Percentiles rank a stretch among this genome's conserved stretches.
phyloP scores from a whole-genome alignment of 2,329 filamentous ascomycete species.

The Penicillium corylophilum region DNA sequence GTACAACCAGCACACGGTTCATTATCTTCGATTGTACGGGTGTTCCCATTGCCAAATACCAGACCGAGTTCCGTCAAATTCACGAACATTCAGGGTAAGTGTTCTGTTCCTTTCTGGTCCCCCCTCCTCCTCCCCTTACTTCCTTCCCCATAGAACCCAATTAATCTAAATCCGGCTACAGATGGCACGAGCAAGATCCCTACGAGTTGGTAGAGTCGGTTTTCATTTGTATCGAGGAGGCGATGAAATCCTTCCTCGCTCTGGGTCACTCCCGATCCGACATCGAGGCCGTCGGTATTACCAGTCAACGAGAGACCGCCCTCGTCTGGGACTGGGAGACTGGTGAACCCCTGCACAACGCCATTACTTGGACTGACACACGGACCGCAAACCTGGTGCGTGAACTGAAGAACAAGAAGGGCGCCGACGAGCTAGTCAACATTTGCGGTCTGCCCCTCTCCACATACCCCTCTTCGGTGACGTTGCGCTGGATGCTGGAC shows the following conservation, averaged over 20 bases:
- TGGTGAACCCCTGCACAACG: slow-evolving; percentile 77
- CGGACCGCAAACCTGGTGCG: slow-evolving; percentile 73
- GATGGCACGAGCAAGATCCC: slow-evolving; percentile 89
- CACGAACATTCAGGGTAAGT: slow-evolving; percentile 82
- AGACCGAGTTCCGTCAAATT: slow-evolving; percentile 81
- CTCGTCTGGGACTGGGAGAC: slow-evolving; percentile 80
- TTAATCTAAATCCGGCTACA: slow-evolving; percentile 35
- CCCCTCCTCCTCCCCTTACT: not conserved
- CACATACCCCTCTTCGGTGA: slow-evolving; percentile 84
- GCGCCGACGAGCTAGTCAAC: slow-evolving; percentile 66
- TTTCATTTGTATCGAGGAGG: slow-evolving; percentile 74
- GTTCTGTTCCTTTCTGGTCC: not conserved
- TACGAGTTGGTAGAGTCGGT: slow-evolving; percentile 73
- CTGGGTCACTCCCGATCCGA: slow-evolving; percentile 65
- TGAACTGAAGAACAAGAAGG: slow-evolving; percentile 67
- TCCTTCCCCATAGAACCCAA: not conserved
- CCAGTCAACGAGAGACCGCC: slow-evolving; percentile 86
- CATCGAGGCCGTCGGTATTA: slow-evolving; percentile 78
- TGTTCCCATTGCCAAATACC: slow-evolving; percentile 75
- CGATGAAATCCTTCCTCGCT: slow-evolving; percentile 68
- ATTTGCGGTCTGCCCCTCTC: slow-evolving; percentile 80
- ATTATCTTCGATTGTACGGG: slow-evolving; percentile 83
- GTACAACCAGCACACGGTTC: slow-evolving; percentile 85
- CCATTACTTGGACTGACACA: slow-evolving; percentile 89
- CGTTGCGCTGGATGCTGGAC: slow-evolving; percentile 77